Percentiles rank a stretch among this genome's conserved stretches.
These are phyloP conservation scores for Boletus pseudo-olivaceus DNA, from an alignment of 768 basidiomycete species.

Conservation along the genomic window DNA sequence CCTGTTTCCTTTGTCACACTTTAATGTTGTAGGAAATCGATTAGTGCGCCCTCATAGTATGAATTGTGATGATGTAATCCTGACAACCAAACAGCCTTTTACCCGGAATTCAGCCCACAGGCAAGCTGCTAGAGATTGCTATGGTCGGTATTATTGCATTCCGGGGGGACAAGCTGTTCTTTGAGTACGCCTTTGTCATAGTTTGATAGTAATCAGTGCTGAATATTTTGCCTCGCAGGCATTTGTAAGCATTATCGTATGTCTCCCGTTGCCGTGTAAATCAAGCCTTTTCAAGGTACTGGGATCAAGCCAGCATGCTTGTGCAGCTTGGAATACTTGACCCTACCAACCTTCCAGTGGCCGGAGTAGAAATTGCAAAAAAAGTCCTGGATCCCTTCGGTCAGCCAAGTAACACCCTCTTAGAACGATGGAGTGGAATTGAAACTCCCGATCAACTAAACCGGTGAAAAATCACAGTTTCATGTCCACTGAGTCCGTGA, in stretches of 20 bases:
- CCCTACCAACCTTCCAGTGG: conserved; percentile 31
- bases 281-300: conserved; percentile 31
- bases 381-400: conserved; percentile 43
- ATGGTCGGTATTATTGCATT: conserved; percentile 45
- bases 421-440: conserved; percentile 36
- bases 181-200: conserved; percentile 34
- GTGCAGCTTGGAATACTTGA: conserved; percentile 42
- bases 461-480: neutral
- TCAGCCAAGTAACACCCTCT: conserved; percentile 36
- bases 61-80: neutral
- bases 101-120: conserved; percentile 36
- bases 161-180: conserved; percentile 47
- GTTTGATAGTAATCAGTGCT: neutral
- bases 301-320: conserved; percentile 48
- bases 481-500: neutral
- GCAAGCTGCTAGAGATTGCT: conserved; percentile 39
- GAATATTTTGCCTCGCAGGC: conserved; percentile 3
- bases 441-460: conserved; percentile 32
- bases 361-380: conserved; percentile 37
- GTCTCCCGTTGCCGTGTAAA: neutral
- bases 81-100: conserved; percentile 21
- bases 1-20: neutral
- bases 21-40: conserved; percentile 36
- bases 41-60: conserved; percentile 29
- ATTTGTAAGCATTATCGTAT: conserved; percentile 13